Evolutionary conservation across 305 asterid genomes (phyloP), one percentile per base, ranked within the genome.

Genomic region (Fraxinus sp.): DNA sequence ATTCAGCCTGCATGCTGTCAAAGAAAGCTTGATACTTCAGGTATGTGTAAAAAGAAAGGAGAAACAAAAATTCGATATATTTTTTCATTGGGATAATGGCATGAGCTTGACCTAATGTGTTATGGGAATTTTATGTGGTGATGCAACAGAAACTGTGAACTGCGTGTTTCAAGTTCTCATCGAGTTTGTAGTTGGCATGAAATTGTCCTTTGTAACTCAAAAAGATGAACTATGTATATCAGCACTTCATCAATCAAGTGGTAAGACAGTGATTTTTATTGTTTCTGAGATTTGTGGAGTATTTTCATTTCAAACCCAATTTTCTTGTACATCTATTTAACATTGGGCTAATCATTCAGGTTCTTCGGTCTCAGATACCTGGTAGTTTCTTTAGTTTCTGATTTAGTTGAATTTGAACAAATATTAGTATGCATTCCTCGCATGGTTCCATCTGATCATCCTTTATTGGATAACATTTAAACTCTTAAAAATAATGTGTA

Each of bases 101-200:
- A 46, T 22, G 84, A 59, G 43, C 73, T 82, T 86, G 82, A 82
- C 83, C 76, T 49, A 49, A 68, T 62, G 28, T 64, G 79, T 84
- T 81, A 77, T 83, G 75, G 77, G 68, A 39, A 66, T 84, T 87
- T 22, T 83, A 92, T 93, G 90, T 79, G 91, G 82, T 82, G 90
- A 88, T 87, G 85, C 81, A 33, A 32, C 85, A n/a, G 95, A 86
- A 36, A 70, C 83, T 55, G 80, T 80, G 88, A 84, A 80, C 87
- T 96, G 99, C 86, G 82, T 91, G 90, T 94, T 93, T 82, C 98
- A 90, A 88, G 86, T 89, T 84, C 93, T 96, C 80, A 87, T 91
- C 77, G 97, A 92, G 91, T 89, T 89, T 78, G 86, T 92, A 68
- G 85, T 91, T 77, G 96, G 97, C 84, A 82, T 96, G 98, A 89